These are phyloP conservation scores for Oryza meyeriana DNA, from an alignment of 176 grass and related monocot genomes.

Conservation along the genomic window DNA sequence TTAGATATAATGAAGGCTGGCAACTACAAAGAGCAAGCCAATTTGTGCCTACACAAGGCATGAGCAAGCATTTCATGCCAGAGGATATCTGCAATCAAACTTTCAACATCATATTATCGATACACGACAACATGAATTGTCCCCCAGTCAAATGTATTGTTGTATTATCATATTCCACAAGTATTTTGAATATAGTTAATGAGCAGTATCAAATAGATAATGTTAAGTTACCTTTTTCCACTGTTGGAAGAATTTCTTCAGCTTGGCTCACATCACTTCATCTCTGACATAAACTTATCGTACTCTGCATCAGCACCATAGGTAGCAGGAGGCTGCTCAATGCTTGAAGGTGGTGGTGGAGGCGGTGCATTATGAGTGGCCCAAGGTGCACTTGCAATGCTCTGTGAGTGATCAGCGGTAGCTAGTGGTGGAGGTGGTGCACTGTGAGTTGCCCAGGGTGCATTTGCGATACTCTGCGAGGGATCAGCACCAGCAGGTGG, in stretches of 20 bases:
- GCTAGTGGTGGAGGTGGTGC: constrained; percentile 30
- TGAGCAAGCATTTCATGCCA: constrained; percentile 7
- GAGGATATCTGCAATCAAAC: not conserved
- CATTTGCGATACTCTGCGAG: constrained; percentile 69
- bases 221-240: constrained; percentile 34
- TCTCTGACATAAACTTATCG: constrained; percentile 89
- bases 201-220: not conserved
- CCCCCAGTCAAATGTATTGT: not conserved
- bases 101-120: not conserved
- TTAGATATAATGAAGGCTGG: not conserved
- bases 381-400: constrained; percentile 78
- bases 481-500: constrained; percentile 57
- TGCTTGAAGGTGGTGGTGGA: constrained; percentile 31
- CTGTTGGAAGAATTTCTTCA: constrained; percentile 23
- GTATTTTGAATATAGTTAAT: not conserved
- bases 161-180: not conserved
- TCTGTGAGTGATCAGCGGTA: constrained; percentile 63
- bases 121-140: not conserved
- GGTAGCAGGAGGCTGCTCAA: constrained; percentile 37
- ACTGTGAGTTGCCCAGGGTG: constrained; percentile 71
- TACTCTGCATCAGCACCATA: constrained; percentile 75
- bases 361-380: constrained; percentile 41
- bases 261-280: constrained; percentile 68
- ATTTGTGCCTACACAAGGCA: not conserved
- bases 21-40: not conserved